Percentiles rank a stretch among this genome's conserved stretches.
These are phyloP conservation scores for Articulospora tetracladia DNA, from an alignment of 495 filamentous ascomycete species.

Conservation along the genomic window DNA sequence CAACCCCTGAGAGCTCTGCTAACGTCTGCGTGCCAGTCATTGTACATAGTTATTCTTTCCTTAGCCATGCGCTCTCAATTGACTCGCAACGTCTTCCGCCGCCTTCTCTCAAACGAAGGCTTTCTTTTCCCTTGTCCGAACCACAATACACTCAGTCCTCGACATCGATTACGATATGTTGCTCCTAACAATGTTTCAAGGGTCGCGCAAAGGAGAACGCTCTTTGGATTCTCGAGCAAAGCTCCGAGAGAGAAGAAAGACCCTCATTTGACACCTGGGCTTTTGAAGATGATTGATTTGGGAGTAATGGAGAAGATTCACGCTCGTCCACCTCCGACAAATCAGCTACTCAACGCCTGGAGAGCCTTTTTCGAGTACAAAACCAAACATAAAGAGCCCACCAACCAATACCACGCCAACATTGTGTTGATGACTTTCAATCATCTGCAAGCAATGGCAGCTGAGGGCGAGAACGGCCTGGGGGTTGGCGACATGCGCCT, in stretches of 20 bases:
- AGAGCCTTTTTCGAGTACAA: conserved; percentile 59
- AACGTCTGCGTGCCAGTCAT: neutral
- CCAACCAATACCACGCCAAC: conserved; percentile 65
- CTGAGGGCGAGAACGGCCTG: conserved; percentile 32
- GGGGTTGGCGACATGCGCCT: conserved; percentile 42
- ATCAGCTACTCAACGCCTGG: conserved; percentile 61
- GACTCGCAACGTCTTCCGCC: conserved; percentile 67
- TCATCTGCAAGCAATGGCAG: conserved; percentile 38
- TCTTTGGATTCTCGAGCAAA: conserved; percentile 58
- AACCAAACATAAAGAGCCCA: conserved; percentile 35
- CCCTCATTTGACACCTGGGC: conserved; percentile 56
- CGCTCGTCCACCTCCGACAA: conserved; percentile 51
- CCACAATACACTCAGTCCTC: conserved; percentile 11
- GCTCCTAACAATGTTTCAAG: conserved; percentile 28
- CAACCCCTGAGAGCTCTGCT: neutral
- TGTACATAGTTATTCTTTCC: conserved; percentile 13
- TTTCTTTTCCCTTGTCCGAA: conserved; percentile 34
- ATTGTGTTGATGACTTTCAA: conserved; percentile 53
- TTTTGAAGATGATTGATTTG: conserved; percentile 51
- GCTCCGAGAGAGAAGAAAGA: conserved; percentile 47
- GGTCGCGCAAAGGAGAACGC: conserved; percentile 40
- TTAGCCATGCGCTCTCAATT: conserved; percentile 75
- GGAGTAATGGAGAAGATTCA: conserved; percentile 37
- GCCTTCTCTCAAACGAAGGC: conserved; percentile 63
- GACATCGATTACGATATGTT: conserved; percentile 8